Base-by-base conservation (phyloP, 2,329 filamentous ascomycete species). In the Xylaria hypoxylon region DNA sequence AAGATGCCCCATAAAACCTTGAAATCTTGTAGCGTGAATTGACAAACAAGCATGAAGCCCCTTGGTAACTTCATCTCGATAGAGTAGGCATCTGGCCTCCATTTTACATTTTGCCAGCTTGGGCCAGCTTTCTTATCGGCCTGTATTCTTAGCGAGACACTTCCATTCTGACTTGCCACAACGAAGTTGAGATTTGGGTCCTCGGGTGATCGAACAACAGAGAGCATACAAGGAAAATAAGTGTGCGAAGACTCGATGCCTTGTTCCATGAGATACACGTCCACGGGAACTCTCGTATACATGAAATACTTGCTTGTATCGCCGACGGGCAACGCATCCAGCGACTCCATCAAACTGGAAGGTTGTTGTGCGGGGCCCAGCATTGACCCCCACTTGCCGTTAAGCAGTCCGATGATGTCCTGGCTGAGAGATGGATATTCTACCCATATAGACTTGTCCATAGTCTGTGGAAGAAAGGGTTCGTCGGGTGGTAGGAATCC, bases 361-460 rank as follows among this genome's bases (percentile, higher is more conserved):
- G 79, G 84, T 75, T 77, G 84, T 68, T 79, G 86, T 74, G 75
- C 82, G 5, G 83, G 81, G 4, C 82, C 79, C 59, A 88, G 78
- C 48, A 81, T 80, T 1, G 84, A 85, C 24, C 80, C 82, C 78
- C 83, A 84, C 45, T 83, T 84, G 15, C 90, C 90, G 33, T 90
- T 89, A 2, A 96, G 82, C 2, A 94, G 85, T 11, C 89, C 87
- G 17, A 89, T 82, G 64, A 93, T 87, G 72, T 95, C 91, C 19
- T 92, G 86, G 26, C 89, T 89, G 69, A 95, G 85, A 10, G 84
- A 80, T 0, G 93, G 92, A 73, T 96, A 96, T 62, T 90, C 86
- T 17, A 94, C 77, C 93, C 93, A 97, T 44, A 97, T 91, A 0
- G 87, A 88, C 60, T 92, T 92, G 75, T 97, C 91, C 67, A 95